Evolutionary conservation across 768 basidiomycete species (phyloP).

Genomic region (Phanerodontia chrysosporium): DNA sequence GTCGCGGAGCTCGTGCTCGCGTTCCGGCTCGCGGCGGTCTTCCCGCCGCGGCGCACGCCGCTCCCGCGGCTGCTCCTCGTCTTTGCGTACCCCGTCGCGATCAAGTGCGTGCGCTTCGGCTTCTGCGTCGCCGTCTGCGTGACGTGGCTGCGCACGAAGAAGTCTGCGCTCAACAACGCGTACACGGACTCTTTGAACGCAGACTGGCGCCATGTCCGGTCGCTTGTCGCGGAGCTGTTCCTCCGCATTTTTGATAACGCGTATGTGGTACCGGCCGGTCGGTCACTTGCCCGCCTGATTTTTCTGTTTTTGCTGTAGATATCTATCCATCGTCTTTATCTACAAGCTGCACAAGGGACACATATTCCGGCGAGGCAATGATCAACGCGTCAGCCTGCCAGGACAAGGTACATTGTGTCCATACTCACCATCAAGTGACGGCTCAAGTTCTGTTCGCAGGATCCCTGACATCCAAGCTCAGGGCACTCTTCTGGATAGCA

Average conservation of each 20-base stretch:
- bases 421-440: no score
- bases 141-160: neutral
- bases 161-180: neutral
- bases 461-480: neutral
- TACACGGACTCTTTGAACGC: no score
- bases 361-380: no score
- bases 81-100: neutral
- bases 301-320: no score
- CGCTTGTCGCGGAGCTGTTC: neutral
- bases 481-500: neutral
- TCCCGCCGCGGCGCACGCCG: neutral
- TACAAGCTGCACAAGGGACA: no score
- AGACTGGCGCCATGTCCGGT: neutral
- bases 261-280: neutral
- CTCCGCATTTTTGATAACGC: neutral
- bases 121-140: neutral
- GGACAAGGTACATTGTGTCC: no score
- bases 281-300: neutral
- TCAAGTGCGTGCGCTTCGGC: neutral
- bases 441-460: neutral
- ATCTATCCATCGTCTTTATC: no score
- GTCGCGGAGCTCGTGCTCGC: neutral
- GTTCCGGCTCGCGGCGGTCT: neutral
- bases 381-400: no score
- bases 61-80: neutral